phyloP scores from a whole-genome alignment of 176 grass and related monocot genomes.

The Hordeum marinum region DNA sequence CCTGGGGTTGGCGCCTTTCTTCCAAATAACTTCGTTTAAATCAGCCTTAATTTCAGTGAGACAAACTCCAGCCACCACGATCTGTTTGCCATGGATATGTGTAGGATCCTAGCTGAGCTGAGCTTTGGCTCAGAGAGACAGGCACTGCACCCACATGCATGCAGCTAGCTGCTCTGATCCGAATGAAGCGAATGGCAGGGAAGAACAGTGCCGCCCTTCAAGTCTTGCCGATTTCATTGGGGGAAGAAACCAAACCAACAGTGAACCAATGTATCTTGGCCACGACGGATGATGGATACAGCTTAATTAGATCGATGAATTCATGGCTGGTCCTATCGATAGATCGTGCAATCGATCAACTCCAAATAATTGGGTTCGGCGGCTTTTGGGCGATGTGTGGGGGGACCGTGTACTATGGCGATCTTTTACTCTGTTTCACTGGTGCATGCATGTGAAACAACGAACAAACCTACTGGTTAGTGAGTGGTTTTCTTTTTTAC shows the following conservation, averaged over 20 bases:
- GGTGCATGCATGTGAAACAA: slow-evolving; percentile 19
- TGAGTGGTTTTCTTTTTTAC: neutral
- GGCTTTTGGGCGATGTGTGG: slow-evolving; percentile 26
- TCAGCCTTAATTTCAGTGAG: neutral
- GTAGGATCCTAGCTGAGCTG: neutral
- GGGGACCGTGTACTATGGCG: slow-evolving; percentile 23
- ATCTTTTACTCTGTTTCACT: slow-evolving; percentile 16
- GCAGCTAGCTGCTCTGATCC: slow-evolving; percentile 19
- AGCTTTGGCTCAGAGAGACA: neutral
- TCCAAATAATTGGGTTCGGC: slow-evolving; percentile 35
- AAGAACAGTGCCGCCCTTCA: neutral
- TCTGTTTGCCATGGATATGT: slow-evolving; percentile 5
- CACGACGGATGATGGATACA: neutral
- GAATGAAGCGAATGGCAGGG: slow-evolving; percentile 28
- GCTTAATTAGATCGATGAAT: neutral
- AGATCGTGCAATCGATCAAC: neutral
- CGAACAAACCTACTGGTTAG: neutral
- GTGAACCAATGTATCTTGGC: too few relatives aligned
- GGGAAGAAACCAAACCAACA: neutral
- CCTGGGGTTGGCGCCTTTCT: neutral
- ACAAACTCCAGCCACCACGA: slow-evolving; percentile 32
- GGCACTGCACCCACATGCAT: neutral
- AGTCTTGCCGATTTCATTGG: neutral
- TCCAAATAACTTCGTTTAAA: neutral
- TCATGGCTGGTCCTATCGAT: neutral